Base-by-base conservation (phyloP, 1,139 yeast genomes). In the Yamadazyma taylorii region DNA sequence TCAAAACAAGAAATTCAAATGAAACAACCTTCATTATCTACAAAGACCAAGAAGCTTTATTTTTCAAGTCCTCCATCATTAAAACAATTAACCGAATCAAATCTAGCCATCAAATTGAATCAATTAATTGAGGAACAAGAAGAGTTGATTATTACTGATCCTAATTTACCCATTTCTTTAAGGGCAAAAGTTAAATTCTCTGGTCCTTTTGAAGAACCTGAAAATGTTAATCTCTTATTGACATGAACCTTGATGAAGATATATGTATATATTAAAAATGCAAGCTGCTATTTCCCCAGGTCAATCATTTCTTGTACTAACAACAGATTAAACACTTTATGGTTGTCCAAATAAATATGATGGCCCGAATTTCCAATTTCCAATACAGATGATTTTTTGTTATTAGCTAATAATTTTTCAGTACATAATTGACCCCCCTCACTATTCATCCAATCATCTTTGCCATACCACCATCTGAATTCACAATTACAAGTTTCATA, bases 371-470 rank as follows among this genome's bases (percentile, higher is more conserved):
- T 66, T 7, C 71, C 70, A 17, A 83, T 63, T 30, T 69, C 66
- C 15, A 62, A 46, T 10, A 78, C 74, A 27, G 60, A 64, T 44
- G 80, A 73, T 13, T 54, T 44, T 3, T 47, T 36, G 8, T 55
- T 50, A 5, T 22, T 25, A 5, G 22, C 17, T 12, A 16, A 16
- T 22, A 78, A 54, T 9, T 63, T 61, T 2, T 62, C 53, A 11
- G 73, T 58, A 32, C 75, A 66, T 17, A 58, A 45, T 33, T 66
- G 49, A 0, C 86, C 88, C 2, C 87, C 88, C 17, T 59, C 50
- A 19, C 58, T 55, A 52, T 82, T 85, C 87, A 85, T 85, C 92
- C 92, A 84, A 56, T 85, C 92, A 34, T 78, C 77, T 41, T 75
- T 75, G 1, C 94, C 94, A 48, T 84, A 85, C 51, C 80, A 61